Evolutionary conservation across 768 basidiomycete species (phyloP).

Genomic region (Agaricus subrufescens): DNA sequence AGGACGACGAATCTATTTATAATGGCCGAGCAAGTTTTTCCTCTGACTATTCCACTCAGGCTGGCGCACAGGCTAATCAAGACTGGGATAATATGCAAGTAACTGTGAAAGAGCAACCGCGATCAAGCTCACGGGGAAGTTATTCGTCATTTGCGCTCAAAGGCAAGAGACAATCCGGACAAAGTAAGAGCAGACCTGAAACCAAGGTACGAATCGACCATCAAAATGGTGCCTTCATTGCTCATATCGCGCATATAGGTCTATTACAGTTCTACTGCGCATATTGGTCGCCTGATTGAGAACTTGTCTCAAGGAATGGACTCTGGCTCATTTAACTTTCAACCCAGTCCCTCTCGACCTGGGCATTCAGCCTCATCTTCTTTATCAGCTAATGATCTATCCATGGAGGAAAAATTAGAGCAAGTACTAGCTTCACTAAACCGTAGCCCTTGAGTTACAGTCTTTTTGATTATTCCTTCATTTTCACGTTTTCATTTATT

Average conservation of each 20-base stretch:
- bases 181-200: constrained; percentile 62
- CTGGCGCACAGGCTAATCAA: constrained; percentile 34
- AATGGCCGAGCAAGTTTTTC: constrained; percentile 65
- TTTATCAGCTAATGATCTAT: constrained; percentile 60
- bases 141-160: constrained; percentile 56
- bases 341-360: constrained; percentile 31
- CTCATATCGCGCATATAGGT: constrained; percentile 38
- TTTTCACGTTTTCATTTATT: constrained; percentile 15
- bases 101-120: constrained; percentile 73
- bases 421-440: constrained; percentile 57
- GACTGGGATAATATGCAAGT: constrained; percentile 54
- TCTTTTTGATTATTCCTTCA: constrained; percentile 19
- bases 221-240: constrained; percentile 21
- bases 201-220: constrained; percentile 59
- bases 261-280: constrained; percentile 68
- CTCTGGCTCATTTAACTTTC: constrained; percentile 78
- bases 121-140: constrained; percentile 64
- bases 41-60: constrained; percentile 59
- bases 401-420: constrained; percentile 73
- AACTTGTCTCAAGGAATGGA: constrained; percentile 78
- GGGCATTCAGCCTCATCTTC: constrained; percentile 62
- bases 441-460: constrained; percentile 18
- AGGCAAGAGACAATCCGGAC: constrained; percentile 40
- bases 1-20: constrained; percentile 66
- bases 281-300: constrained; percentile 83